phyloP scores from a whole-genome alignment of 2,329 filamentous ascomycete species.

The Colletotrichum tropicale region DNA sequence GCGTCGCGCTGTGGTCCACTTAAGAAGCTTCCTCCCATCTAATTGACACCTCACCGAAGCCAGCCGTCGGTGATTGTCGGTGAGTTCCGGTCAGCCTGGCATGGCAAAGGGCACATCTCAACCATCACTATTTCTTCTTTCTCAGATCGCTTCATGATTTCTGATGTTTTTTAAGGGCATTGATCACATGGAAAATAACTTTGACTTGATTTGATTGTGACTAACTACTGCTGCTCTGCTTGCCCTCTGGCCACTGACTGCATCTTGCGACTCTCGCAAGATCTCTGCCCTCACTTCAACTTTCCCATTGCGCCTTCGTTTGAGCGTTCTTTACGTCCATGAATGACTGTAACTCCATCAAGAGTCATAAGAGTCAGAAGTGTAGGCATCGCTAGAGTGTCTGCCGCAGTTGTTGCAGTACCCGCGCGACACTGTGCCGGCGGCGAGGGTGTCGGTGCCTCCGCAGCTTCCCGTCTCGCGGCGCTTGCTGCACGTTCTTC shows the following conservation, averaged over 20 bases:
- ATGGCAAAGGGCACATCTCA: background rate
- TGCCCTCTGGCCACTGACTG: background rate
- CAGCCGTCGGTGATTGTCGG: background rate
- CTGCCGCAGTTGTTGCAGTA: background rate
- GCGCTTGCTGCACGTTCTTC: background rate
- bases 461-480: background rate
- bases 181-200: background rate
- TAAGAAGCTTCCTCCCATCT: background rate
- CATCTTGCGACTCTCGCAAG: background rate
- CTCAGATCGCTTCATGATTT: background rate
- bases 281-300: background rate
- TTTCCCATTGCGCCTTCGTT: accelerated
- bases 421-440: background rate
- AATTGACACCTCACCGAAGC: background rate
- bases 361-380: background rate
- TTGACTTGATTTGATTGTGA: background rate
- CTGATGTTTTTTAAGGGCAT: accelerated
- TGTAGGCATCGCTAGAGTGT: background rate
- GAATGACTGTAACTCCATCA: accelerated
- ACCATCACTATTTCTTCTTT: background rate
- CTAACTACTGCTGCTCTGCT: background rate
- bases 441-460: background rate
- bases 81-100: background rate
- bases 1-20: background rate
- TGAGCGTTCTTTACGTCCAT: accelerated